Base-by-base conservation (phyloP, 2,329 filamentous ascomycete species). In the Coleophoma eucalyptorum region DNA sequence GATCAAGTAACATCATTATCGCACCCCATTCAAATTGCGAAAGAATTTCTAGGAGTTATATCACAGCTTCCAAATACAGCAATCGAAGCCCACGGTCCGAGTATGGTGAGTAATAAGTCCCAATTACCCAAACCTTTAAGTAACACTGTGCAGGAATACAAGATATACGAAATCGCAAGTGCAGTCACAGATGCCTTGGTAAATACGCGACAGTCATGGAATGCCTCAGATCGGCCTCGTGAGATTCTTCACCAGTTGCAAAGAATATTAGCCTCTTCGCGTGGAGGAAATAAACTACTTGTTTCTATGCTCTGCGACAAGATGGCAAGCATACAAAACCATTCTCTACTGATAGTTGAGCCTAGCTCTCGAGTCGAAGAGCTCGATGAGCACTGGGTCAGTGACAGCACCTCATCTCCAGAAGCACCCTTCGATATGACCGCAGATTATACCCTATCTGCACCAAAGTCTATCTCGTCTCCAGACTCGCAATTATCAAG, bases 31-130 rank as follows among this genome's bases (percentile, higher is more conserved):
- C 63, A 69, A 15, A 75, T 77, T 41, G 74, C 74, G 3, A 67
- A 67, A 13, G 72, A 77, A 44, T 74, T 78, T 20, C 56, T 78
- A 16, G 62, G 65, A 4, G 62, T 72, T 3, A 70, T 77, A 5
- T 68, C 69, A 1, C 64, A 69, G 4, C 62, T 78, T 3, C 76
- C 76, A 0, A 68, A 66, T 46, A 64, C 72, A 0, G 75, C 74
- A 0, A 66, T 78, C 3, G 74, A 78, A 52, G 74, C 74, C 0
- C 76, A 78, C 49, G 75, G 76, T 0, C 70, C 74, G 4, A 72
- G 71, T 1, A 70, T 78, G 57, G 74, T 56, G 42, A 43, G 54
- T 48, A 2, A 10, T 3, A 7, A 16, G 3, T 20, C 12, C 19
- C 19, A 18, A 38, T 12, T 3, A 31, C 16, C 4, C 4, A 5